phyloP scores from a whole-genome alignment of 306 rosid genomes.

The Vigna reflexopilosa region DNA sequence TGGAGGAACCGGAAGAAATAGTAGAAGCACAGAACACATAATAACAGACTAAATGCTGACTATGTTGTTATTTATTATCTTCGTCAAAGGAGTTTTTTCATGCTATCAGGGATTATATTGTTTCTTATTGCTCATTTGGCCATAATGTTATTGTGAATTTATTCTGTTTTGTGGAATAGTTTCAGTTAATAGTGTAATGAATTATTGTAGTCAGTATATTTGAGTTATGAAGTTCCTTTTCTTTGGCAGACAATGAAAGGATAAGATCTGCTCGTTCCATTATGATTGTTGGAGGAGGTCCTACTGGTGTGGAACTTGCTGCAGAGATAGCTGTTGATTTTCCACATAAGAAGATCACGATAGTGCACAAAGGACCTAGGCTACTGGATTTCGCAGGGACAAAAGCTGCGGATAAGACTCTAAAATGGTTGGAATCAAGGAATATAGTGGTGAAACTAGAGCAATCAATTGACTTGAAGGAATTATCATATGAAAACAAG shows the following conservation, averaged over 20 bases:
- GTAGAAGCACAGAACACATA: background rate
- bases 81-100: background rate
- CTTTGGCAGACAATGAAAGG: constrained; percentile 60
- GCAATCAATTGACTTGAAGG: constrained; percentile 51
- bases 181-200: constrained; percentile 18
- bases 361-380: constrained; percentile 79
- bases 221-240: constrained; percentile 42
- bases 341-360: constrained; percentile 64
- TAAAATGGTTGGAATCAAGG: constrained; percentile 66
- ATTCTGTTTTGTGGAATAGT: constrained; percentile 10
- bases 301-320: constrained; percentile 87
- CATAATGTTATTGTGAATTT: background rate
- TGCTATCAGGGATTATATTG: constrained; percentile 28
- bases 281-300: constrained; percentile 91
- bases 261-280: constrained; percentile 71
- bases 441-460: constrained; percentile 69
- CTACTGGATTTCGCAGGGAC: constrained; percentile 77
- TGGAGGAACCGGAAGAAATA: constrained; percentile 14
- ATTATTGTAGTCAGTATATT: constrained; percentile 1
- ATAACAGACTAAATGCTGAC: background rate
- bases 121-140: constrained; percentile 17
- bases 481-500: constrained; percentile 44
- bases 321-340: constrained; percentile 80
- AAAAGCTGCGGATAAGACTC: constrained; percentile 66
- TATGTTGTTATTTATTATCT: background rate